Evolutionary conservation across 257 asterid genomes (phyloP), one percentile per base, ranked within the genome.

Genomic region (Pogostemon cablin): DNA sequence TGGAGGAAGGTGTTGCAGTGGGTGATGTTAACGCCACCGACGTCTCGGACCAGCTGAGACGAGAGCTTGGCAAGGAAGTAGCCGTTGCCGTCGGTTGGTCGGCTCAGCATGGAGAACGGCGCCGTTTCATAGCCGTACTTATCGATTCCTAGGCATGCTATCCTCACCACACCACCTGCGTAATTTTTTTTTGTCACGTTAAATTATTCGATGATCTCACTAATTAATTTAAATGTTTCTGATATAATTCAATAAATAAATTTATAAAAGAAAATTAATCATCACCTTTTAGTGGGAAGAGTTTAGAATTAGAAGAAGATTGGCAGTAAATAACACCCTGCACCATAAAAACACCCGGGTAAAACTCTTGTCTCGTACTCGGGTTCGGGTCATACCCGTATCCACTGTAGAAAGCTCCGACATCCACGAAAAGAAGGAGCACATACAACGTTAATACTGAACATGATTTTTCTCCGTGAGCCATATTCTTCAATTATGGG

Each of bases 1-100:
- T 87, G 86, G 15, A 87, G 78, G 52, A 87, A 85, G n/a, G 79
- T 81, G 46, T 83, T 87, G 78, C 93, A 87, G 9, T 87, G 75
- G 4, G 73, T 60, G 46, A 82, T 69, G 46, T 56, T 80, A 53
- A 77, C 71, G 55, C 79, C 87, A 48, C 79, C 86, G 12, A 58
- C 80, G 38, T 75, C 77, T 46, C 77, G 68, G 0, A 71, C 72
- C 55, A 44, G 77, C 74, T 47, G 58, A 7, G 79, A 44, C 0
- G 88, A 78, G 1, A 87, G 81, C 67, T 81, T 79, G 1, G 84
- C 77, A 0, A 78, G 69, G 72, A 85, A 87, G 71, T 87, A 87
- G 76, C 93, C 90, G 64, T 87, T 85, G 48, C 55, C 61, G 57
- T 87, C 85, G 3, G 85, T 69, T 2, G 83, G 81, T 4, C 75